A percentile compares a stretch with the other conserved stretches of the same genome.
Conservation (phyloP, 208 protist genomes). For the Leishmania aethiopica region DNA sequence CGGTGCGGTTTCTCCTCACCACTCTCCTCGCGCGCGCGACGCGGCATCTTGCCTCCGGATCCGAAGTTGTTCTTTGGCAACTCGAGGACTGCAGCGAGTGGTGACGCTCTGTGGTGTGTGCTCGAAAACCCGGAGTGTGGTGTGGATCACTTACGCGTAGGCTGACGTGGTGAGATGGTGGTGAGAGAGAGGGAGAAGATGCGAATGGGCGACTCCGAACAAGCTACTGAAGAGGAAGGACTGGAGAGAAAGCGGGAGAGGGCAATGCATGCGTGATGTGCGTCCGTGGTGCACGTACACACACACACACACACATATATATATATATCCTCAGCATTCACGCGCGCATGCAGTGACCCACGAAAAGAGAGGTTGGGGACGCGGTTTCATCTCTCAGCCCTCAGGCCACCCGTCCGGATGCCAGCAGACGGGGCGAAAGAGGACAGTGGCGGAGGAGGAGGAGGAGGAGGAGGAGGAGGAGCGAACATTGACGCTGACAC, state of each 20-base stretch:
- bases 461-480: not conserved
- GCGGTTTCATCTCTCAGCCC: not conserved
- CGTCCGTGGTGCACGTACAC: not conserved
- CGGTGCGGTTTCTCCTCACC: constrained; percentile 35
- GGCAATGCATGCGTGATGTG: not conserved
- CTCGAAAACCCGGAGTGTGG: not conserved
- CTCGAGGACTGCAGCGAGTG: too few relatives aligned
- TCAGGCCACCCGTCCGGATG: not conserved
- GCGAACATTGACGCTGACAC: not conserved
- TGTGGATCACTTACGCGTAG: not conserved
- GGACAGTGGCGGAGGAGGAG: not conserved
- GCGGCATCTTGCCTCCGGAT: constrained; percentile 1
- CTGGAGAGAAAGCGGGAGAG: not conserved
- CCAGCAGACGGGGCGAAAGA: not conserved
- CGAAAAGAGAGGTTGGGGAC: not conserved
- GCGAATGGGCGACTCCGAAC: not conserved
- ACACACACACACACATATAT: not conserved
- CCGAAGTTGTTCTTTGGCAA: not conserved
- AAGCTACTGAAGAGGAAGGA: not conserved
- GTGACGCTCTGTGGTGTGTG: not conserved
- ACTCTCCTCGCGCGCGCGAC: constrained; percentile 29
- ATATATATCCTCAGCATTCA: not conserved
- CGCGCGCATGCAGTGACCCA: not conserved
- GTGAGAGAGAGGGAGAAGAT: not conserved
- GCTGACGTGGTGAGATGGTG: not conserved